Evolutionary conservation across 257 asterid species (phyloP).

Genomic region (Plectranthus barbatus): DNA sequence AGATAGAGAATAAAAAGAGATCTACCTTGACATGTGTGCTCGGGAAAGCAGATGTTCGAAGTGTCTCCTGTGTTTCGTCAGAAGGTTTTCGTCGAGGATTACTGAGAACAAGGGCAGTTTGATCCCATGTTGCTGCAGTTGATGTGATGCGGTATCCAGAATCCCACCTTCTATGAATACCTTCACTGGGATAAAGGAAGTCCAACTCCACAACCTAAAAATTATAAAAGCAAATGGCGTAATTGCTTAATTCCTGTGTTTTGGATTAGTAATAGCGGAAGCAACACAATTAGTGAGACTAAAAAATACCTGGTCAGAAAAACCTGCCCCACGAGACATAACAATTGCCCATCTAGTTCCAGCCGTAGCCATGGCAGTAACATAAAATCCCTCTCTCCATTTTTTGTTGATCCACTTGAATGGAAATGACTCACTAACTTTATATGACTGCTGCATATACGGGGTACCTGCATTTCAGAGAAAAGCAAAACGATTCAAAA

Average conservation of each 20-base stretch:
- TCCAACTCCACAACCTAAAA: constrained; percentile 64
- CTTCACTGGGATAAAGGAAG: constrained; percentile 75
- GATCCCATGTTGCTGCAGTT: constrained; percentile 60
- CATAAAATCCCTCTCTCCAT: constrained; percentile 68
- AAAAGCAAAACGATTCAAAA: constrained; percentile 2
- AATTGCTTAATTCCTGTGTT: background rate
- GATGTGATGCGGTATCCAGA: constrained; percentile 64
- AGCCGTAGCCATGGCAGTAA: constrained; percentile 72
- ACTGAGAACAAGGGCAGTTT: constrained; percentile 62
- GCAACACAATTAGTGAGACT: background rate
- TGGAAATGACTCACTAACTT: constrained; percentile 66
- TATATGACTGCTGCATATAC: constrained; percentile 57
- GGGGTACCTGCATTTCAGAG: constrained; percentile 37
- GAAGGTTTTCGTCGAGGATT: constrained; percentile 46
- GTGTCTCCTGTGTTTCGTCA: constrained; percentile 83
- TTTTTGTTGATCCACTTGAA: constrained; percentile 68
- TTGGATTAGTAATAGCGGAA: background rate
- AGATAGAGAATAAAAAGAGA: background rate
- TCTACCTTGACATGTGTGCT: constrained; percentile 71
- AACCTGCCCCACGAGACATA: constrained; percentile 75
- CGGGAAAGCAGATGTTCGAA: constrained; percentile 80
- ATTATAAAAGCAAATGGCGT: background rate
- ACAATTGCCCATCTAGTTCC: constrained; percentile 61
- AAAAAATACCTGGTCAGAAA: constrained; percentile 45
- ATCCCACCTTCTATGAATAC: constrained; percentile 65